Evolutionary conservation across 495 filamentous ascomycete genomes (phyloP).

Genomic region (Aspergillus incahuasiensis): DNA sequence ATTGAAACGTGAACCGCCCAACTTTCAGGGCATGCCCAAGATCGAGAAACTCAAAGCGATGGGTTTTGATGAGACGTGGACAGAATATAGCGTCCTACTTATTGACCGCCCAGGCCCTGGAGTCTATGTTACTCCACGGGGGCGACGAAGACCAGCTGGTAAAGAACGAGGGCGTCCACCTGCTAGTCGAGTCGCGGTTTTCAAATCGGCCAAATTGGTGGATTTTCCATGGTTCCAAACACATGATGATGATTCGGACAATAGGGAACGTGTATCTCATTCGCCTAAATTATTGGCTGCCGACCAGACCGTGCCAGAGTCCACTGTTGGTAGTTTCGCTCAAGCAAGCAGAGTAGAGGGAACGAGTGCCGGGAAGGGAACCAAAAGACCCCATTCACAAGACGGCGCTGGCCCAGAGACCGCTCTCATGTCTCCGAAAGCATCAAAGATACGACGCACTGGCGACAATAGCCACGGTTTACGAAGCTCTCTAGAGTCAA

Average conservation of each 20-base stretch:
- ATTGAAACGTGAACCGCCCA: conserved; percentile 16
- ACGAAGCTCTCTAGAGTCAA: background rate
- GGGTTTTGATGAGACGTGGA: conserved; percentile 42
- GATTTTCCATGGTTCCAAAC: conserved; percentile 36
- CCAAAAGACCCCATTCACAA: conserved; percentile 4
- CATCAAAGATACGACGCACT: conserved; percentile 13
- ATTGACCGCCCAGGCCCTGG: conserved; percentile 41
- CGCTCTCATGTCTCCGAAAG: background rate
- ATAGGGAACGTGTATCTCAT: background rate
- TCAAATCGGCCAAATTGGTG: conserved; percentile 41
- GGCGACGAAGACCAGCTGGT: conserved; percentile 38
- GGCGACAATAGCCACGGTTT: background rate
- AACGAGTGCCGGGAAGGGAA: background rate
- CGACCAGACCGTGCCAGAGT: background rate
- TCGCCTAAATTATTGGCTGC: background rate
- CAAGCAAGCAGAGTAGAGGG: background rate
- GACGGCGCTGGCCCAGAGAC: background rate
- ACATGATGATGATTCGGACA: conserved; percentile 3
- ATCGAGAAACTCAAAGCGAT: conserved; percentile 38
- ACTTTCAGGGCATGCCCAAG: conserved; percentile 29
- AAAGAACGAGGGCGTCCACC: conserved; percentile 47
- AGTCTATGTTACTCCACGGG: conserved; percentile 49
- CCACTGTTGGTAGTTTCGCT: background rate
- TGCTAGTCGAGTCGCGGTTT: conserved; percentile 45
- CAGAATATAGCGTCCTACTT: conserved; percentile 38